A percentile compares a stretch with the other conserved stretches of the same genome.
Evolutionary conservation across 768 basidiomycete genomes (phyloP).

Genomic region (Coprinellus micaceus): DNA sequence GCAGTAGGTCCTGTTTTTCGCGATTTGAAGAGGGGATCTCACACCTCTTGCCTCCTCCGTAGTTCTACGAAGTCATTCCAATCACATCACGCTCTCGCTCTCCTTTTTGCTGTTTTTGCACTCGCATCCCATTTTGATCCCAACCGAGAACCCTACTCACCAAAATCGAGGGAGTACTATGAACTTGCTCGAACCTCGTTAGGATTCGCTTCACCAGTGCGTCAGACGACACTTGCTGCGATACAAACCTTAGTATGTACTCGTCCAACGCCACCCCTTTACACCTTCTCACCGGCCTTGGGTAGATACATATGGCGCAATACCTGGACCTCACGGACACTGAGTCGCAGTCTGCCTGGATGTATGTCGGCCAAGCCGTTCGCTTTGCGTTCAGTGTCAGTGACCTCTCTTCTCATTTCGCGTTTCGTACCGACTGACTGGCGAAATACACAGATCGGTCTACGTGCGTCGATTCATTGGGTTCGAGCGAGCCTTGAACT

Average conservation of each 20-base stretch:
- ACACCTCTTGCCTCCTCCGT: neutral
- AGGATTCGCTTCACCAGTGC: slow-evolving; percentile 41
- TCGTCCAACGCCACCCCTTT: neutral
- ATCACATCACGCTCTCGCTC: slow-evolving; percentile 51
- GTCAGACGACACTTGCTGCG: slow-evolving; percentile 49
- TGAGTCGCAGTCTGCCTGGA: slow-evolving; percentile 50
- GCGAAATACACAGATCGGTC: slow-evolving; percentile 45
- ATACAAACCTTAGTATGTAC: slow-evolving; percentile 54
- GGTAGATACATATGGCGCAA: slow-evolving; percentile 39
- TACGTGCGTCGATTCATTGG: slow-evolving; percentile 41
- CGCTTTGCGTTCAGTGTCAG: slow-evolving; percentile 59
- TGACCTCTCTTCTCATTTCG: slow-evolving; percentile 7
- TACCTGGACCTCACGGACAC: slow-evolving; percentile 58
- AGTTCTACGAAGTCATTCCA: slow-evolving; percentile 38
- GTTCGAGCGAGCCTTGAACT: neutral
- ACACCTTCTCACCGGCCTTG: neutral
- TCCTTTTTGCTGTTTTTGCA: slow-evolving; percentile 65
- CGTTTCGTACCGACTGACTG: no score
- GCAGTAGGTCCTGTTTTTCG: slow-evolving; percentile 41
- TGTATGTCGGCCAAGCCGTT: slow-evolving; percentile 55
- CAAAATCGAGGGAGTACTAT: slow-evolving; percentile 61
- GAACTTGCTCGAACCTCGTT: slow-evolving; percentile 53
- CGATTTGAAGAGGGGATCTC: no score
- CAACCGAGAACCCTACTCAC: slow-evolving; percentile 40
- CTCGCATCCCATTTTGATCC: slow-evolving; percentile 63